These are phyloP conservation scores for Asclepias syriaca DNA, from an alignment of 257 asterid genomes.

Conservation along the genomic window DNA sequence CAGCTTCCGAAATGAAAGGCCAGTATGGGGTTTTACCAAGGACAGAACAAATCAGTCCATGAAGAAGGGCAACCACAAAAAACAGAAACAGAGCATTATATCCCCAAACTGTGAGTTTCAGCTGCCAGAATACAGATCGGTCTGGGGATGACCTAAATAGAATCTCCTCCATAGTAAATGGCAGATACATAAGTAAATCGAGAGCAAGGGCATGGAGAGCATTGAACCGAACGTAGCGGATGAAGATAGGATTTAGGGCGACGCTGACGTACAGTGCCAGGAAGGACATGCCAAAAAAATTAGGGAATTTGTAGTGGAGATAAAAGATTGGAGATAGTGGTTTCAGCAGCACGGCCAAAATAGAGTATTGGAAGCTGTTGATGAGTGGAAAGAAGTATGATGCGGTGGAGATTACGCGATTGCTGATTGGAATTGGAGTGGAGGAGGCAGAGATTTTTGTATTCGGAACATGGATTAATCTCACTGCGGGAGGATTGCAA, in stretches of 20 bases:
- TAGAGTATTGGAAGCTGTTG: slow-evolving; percentile 78
- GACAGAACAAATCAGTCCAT: slow-evolving; percentile 60
- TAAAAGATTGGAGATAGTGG: slow-evolving; percentile 67
- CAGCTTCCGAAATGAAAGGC: slow-evolving; percentile 86
- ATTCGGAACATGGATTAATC: slow-evolving; percentile 26
- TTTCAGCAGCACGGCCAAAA: slow-evolving; percentile 55
- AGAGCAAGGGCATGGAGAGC: too few relatives aligned
- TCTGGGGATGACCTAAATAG: slow-evolving; percentile 41
- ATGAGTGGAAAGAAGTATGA: slow-evolving; percentile 84
- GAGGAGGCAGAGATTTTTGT: slow-evolving; percentile 25
- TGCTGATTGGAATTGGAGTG: slow-evolving; percentile 67
- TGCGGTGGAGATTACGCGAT: slow-evolving; percentile 82
- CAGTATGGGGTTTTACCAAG: slow-evolving; percentile 82
- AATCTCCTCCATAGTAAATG: slow-evolving; percentile 71
- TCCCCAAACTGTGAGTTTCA: slow-evolving; percentile 55
- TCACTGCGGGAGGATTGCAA: slow-evolving; percentile 27
- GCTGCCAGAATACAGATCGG: slow-evolving; percentile 50
- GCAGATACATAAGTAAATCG: slow-evolving; percentile 76
- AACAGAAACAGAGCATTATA: slow-evolving; percentile 60
- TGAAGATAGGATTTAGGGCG: slow-evolving; percentile 57
- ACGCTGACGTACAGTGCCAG: slow-evolving; percentile 72
- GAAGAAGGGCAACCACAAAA: slow-evolving; percentile 62
- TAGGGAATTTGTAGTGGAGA: slow-evolving; percentile 75
- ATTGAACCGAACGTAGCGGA: slow-evolving; percentile 70
- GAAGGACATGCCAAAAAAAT: slow-evolving; percentile 79